phyloP scores from a whole-genome alignment of 345 rosid genomes.

The Syzygium grande region DNA sequence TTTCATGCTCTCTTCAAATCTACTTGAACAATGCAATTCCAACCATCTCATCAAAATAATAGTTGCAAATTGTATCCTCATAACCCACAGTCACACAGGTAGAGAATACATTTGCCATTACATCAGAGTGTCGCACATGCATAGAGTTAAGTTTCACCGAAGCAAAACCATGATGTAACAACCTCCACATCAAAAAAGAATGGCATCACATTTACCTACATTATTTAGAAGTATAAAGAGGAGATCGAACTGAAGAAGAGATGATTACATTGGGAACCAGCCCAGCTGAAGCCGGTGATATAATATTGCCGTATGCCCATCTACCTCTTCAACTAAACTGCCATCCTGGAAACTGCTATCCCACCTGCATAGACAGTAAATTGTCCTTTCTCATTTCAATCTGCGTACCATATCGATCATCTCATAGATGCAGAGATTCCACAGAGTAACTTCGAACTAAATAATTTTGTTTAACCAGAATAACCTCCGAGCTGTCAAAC shows the following conservation, averaged over 20 bases:
- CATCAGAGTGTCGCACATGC: background rate
- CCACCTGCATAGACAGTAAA: constrained; percentile 57
- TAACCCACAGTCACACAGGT: background rate
- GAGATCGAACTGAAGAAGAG: background rate
- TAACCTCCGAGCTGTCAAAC: background rate
- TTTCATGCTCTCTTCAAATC: background rate
- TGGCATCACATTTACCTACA: background rate
- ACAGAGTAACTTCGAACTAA: background rate
- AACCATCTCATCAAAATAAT: background rate
- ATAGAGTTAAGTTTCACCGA: background rate
- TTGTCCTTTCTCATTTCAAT: background rate
- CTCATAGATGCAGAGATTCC: background rate
- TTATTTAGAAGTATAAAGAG: background rate
- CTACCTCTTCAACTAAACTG: constrained; percentile 98
- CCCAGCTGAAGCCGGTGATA: constrained; percentile 94
- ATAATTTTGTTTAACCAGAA: background rate
- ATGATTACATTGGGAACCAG: constrained; percentile 82
- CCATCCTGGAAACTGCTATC: constrained; percentile 94
- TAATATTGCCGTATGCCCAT: constrained; percentile 97
- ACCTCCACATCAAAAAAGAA: background rate
- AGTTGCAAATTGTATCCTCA: background rate
- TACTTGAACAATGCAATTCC: background rate
- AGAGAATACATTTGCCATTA: background rate
- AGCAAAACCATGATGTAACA: background rate
- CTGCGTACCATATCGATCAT: background rate